Percentiles rank a stretch among this genome's conserved stretches.
These are phyloP conservation scores for Phyllostachys edulis DNA, from an alignment of 176 grass and related monocot genomes.

Conservation along the genomic window DNA sequence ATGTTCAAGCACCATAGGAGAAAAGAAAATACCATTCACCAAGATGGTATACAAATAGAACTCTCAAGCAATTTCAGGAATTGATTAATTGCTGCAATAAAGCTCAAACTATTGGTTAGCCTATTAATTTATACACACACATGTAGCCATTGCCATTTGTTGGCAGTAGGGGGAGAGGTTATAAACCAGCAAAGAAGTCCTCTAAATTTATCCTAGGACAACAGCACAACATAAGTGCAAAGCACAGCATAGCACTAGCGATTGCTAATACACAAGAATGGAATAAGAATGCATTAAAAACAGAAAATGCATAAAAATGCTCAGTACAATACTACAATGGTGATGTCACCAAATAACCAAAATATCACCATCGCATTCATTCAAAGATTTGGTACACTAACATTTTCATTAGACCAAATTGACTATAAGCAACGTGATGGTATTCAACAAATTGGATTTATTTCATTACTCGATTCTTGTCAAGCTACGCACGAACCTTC, in stretches of 20 bases:
- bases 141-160: not conserved
- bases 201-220: not conserved
- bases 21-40: conserved; percentile 97
- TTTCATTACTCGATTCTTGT: not conserved
- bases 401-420: not conserved
- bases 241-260: not conserved
- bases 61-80: not conserved
- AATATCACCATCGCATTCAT: not conserved
- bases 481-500: conserved; percentile 53
- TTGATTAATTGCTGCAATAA: not conserved
- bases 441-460: not conserved
- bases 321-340: not conserved
- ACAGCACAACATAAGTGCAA: not conserved
- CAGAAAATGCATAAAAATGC: not conserved
- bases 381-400: not conserved
- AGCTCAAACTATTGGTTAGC: not conserved
- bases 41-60: conserved; percentile 51
- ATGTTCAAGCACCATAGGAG: conserved; percentile 3
- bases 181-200: not conserved
- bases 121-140: not conserved
- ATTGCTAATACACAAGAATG: conserved; percentile 1
- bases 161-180: not conserved
- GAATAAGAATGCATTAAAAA: not conserved
- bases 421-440: not conserved
- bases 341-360: conserved; percentile 6